Evolutionary conservation across 106 monocot genomes (phyloP).

Genomic region (Acorus gramineus): DNA sequence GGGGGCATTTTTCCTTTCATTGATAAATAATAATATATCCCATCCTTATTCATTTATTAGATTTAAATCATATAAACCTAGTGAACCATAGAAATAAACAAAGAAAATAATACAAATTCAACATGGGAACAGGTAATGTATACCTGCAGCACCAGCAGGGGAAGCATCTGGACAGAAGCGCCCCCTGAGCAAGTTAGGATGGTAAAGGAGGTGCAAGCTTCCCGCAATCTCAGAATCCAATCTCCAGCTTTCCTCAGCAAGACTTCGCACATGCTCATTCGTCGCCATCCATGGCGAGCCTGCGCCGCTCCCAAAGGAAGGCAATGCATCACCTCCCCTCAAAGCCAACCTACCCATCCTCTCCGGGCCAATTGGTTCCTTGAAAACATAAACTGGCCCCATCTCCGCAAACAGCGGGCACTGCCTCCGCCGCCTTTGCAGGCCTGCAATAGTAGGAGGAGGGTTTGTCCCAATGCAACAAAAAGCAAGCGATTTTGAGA

Average conservation of each 20-base stretch:
- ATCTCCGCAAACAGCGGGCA: conserved; percentile 94
- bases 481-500: conserved; percentile 80
- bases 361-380: conserved; percentile 82
- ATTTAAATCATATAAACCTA: too few species aligned
- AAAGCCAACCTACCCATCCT: conserved; percentile 63
- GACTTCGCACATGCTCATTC: conserved; percentile 46
- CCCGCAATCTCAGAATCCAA: conserved; percentile 70
- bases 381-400: conserved; percentile 94
- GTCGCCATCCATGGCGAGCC: conserved; percentile 46
- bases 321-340: conserved; percentile 73
- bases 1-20: too few species aligned
- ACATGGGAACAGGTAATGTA: not conserved
- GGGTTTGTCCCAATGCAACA: conserved; percentile 96
- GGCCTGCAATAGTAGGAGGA: conserved; percentile 74
- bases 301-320: conserved; percentile 77
- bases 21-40: too few species aligned
- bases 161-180: conserved; percentile 88
- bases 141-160: conserved; percentile 88
- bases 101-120: not conserved
- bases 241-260: conserved; percentile 67
- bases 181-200: conserved; percentile 70
- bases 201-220: conserved; percentile 81
- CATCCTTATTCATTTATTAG: too few species aligned
- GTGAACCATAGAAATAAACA: not conserved
- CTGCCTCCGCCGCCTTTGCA: conserved; percentile 62